These are phyloP conservation scores for Suhomyces vadensis DNA, from an alignment of 805 yeast species.

Conservation along the genomic window DNA sequence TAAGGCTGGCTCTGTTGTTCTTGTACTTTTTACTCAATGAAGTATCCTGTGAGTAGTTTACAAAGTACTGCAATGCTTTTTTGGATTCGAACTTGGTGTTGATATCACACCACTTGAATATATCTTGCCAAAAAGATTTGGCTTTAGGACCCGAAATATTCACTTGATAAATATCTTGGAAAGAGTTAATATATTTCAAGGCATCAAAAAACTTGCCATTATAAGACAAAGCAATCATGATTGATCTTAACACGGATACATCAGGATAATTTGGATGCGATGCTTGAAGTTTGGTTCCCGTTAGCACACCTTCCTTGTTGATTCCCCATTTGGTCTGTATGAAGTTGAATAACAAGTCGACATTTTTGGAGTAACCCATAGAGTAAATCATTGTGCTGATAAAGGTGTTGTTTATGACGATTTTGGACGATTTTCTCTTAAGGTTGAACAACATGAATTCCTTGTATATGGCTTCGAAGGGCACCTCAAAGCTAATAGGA, in stretches of 20 bases:
- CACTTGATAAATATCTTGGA: conserved; percentile 32
- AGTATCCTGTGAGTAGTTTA: conserved; percentile 17
- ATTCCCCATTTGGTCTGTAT: conserved; percentile 37
- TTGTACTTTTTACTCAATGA: conserved; percentile 14
- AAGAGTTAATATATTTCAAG: conserved; percentile 36
- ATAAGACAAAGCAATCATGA: conserved; percentile 34
- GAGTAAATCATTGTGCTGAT: conserved; percentile 32
- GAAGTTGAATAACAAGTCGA: conserved; percentile 22
- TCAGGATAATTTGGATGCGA: conserved; percentile 26
- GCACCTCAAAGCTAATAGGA: conserved; percentile 16
- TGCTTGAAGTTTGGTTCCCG: conserved; percentile 3
- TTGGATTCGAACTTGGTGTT: conserved; percentile 31
- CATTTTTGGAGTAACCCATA: conserved; percentile 29
- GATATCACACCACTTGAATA: conserved; percentile 40
- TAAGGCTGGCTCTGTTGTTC: not conserved
- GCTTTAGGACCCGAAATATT: conserved; percentile 19
- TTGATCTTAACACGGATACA: conserved; percentile 25
- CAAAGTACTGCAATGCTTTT: conserved; percentile 27
- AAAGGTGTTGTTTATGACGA: conserved; percentile 22
- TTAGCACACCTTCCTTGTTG: conserved; percentile 21
- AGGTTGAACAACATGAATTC: conserved; percentile 22
- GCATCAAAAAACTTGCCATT: conserved; percentile 33
- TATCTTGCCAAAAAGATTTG: conserved; percentile 36
- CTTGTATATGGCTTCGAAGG: conserved; percentile 24
- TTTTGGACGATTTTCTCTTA: conserved; percentile 5